Percentiles rank a stretch among this genome's conserved stretches.
phyloP scores from a whole-genome alignment of 108 stramenopile genomes.

The Ochromonas danica region DNA sequence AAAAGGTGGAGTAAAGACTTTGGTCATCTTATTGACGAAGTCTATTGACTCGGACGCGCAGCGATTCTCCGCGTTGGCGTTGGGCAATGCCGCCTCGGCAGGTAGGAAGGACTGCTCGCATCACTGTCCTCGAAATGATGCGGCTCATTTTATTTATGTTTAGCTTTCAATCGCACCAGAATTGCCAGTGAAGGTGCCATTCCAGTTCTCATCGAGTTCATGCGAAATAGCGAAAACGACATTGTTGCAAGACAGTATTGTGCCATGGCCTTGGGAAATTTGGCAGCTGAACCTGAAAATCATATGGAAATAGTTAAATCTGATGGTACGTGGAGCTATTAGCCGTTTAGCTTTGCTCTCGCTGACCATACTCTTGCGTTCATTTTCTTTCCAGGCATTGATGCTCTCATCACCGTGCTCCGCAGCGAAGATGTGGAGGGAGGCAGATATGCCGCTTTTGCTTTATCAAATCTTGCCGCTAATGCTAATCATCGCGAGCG shows the following conservation, averaged over 20 bases:
- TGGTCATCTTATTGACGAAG: slow-evolving; percentile 60
- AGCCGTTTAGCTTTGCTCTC: background rate
- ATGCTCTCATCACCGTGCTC: slow-evolving; percentile 64
- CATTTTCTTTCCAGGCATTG: slow-evolving; percentile 40
- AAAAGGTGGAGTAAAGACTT: slow-evolving; percentile 69
- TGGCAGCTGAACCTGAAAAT: slow-evolving; percentile 71
- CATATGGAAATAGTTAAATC: slow-evolving; percentile 67
- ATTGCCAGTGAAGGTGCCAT: slow-evolving; percentile 61
- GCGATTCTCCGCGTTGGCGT: slow-evolving; percentile 72
- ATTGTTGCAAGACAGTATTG: slow-evolving; percentile 66
- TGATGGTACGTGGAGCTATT: slow-evolving; percentile 23
- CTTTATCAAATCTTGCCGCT: slow-evolving; percentile 70
- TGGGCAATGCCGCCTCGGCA: slow-evolving; percentile 73
- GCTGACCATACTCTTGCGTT: background rate
- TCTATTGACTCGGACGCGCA: slow-evolving; percentile 72
- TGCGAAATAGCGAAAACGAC: slow-evolving; percentile 54
- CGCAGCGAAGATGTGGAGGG: slow-evolving; percentile 63
- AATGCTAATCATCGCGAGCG: slow-evolving; percentile 63
- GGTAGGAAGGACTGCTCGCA: slow-evolving; percentile 3
- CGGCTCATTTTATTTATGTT: background rate
- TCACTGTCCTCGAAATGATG: background rate
- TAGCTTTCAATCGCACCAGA: slow-evolving; percentile 58
- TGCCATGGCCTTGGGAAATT: slow-evolving; percentile 76
- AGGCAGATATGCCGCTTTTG: slow-evolving; percentile 71
- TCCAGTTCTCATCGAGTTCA: slow-evolving; percentile 50